A percentile compares a stretch with the other conserved stretches of the same genome.
phyloP scores from a whole-genome alignment of 768 basidiomycete genomes.

The Mycena chlorophos region DNA sequence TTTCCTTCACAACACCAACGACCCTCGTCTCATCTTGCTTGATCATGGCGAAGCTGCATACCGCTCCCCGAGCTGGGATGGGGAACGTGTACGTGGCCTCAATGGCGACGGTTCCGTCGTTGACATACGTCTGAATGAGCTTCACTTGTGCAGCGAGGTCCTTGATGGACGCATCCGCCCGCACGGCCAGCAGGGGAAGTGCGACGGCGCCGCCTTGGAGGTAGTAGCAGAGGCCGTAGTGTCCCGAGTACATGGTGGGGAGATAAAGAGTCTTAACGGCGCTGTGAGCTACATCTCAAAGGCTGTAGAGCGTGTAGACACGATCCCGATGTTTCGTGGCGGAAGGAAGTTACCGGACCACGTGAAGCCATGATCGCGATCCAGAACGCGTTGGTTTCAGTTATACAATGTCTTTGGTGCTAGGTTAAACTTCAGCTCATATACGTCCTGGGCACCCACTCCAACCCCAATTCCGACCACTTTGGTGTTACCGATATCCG shows the following conservation, averaged over 20 bases:
- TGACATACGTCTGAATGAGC: conserved; percentile 18
- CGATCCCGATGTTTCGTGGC: no score
- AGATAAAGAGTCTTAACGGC: no score
- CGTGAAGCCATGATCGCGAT: no score
- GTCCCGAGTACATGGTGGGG: background rate
- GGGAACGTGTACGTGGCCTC: conserved; percentile 21
- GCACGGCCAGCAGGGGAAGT: conserved; percentile 14
- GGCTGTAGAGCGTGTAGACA: no score
- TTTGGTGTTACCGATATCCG: background rate
- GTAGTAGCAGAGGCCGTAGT: conserved; percentile 14
- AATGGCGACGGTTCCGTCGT: conserved; percentile 6
- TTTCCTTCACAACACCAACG: conserved; percentile 18
- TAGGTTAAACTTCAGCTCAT: no score
- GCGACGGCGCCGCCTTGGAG: background rate
- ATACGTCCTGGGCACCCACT: no score
- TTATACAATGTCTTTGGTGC: no score
- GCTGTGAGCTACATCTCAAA: no score
- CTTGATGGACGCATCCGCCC: conserved; percentile 15
- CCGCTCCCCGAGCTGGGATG: conserved; percentile 14
- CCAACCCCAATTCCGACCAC: background rate
- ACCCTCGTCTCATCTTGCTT: conserved; percentile 20
- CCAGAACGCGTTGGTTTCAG: no score
- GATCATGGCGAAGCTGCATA: conserved; percentile 15
- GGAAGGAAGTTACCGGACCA: no score
- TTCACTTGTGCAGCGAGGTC: conserved; percentile 20